Percentiles rank a stretch among this genome's conserved stretches.
phyloP scores from a whole-genome alignment of 164 flowering plant genomes.

The Tinospora cordifolia region DNA sequence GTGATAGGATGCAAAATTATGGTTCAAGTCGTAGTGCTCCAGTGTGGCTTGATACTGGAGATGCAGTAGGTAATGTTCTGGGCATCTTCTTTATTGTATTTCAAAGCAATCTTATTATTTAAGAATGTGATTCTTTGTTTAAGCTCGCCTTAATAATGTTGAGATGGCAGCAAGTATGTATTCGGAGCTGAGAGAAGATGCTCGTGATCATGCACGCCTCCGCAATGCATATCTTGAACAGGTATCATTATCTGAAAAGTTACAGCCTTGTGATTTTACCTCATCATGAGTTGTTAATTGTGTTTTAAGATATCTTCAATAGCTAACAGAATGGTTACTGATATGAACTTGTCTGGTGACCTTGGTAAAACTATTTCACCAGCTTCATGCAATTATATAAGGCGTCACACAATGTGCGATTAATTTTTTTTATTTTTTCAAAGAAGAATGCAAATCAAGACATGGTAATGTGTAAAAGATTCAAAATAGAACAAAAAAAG shows the following conservation, averaged over 20 bases:
- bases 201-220: slow-evolving; percentile 88
- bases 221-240: slow-evolving; percentile 93
- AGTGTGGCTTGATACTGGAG: slow-evolving; percentile 97
- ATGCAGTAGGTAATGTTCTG: slow-evolving; percentile 79
- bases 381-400: no score
- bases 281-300: neutral
- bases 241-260: slow-evolving; percentile 45
- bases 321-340: no score
- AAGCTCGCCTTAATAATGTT: slow-evolving; percentile 33
- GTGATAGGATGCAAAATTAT: slow-evolving; percentile 55
- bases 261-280: neutral
- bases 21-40: slow-evolving; percentile 64
- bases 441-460: no score
- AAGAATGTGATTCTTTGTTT: slow-evolving; percentile 16
- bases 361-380: neutral
- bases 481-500: no score
- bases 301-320: no score
- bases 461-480: no score
- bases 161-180: slow-evolving; percentile 84
- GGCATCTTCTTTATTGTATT: slow-evolving; percentile 17
- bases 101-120: slow-evolving; percentile 8
- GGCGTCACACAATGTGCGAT: no score
- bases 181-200: slow-evolving; percentile 87
- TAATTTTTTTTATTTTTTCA: no score
- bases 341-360: neutral